Evolutionary conservation across 768 basidiomycete species (phyloP).

Genomic region (Boletus reticuloceps): DNA sequence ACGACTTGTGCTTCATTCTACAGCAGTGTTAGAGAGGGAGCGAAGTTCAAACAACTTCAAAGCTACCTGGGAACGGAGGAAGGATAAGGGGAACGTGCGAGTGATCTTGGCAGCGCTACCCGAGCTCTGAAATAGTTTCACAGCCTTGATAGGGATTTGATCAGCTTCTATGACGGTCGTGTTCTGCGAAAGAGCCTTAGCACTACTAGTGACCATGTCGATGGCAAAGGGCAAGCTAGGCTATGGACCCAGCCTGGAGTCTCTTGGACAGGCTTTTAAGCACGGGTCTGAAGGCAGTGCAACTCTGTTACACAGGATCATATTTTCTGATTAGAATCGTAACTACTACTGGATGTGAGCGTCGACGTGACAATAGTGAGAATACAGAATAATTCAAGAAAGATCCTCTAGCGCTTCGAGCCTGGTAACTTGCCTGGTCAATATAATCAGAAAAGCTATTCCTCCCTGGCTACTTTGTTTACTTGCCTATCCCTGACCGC

Average conservation of each 20-base stretch:
- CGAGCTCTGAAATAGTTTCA: slow-evolving; percentile 16
- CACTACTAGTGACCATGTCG: not conserved
- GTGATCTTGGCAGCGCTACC: slow-evolving; percentile 13
- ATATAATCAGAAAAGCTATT: slow-evolving; percentile 5
- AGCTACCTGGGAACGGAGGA: slow-evolving; percentile 6
- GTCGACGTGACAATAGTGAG: not conserved
- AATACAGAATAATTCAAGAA: slow-evolving; percentile 16
- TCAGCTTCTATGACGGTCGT: slow-evolving; percentile 7
- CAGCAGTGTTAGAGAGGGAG: not conserved
- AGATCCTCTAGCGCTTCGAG: slow-evolving; percentile 47
- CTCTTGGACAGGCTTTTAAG: too few relatives aligned
- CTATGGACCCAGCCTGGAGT: too few relatives aligned
- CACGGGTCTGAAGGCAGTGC: not conserved
- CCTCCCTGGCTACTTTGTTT: not conserved
- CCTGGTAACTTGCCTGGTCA: slow-evolving; percentile 44
- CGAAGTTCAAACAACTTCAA: too few relatives aligned
- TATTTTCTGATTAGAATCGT: not conserved
- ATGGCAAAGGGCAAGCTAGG: not conserved
- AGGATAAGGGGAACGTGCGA: slow-evolving; percentile 18
- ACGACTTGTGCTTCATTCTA: slow-evolving; percentile 16
- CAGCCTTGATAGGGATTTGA: slow-evolving; percentile 15
- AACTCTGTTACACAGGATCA: not conserved
- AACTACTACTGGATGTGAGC: not conserved
- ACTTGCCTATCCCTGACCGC: slow-evolving; percentile 79
- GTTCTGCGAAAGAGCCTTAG: not conserved